Percentiles rank a stretch among this genome's conserved stretches.
phyloP scores from a whole-genome alignment of 1,284 basidiomycete species.

The Filobasidium uniguttulatum region DNA sequence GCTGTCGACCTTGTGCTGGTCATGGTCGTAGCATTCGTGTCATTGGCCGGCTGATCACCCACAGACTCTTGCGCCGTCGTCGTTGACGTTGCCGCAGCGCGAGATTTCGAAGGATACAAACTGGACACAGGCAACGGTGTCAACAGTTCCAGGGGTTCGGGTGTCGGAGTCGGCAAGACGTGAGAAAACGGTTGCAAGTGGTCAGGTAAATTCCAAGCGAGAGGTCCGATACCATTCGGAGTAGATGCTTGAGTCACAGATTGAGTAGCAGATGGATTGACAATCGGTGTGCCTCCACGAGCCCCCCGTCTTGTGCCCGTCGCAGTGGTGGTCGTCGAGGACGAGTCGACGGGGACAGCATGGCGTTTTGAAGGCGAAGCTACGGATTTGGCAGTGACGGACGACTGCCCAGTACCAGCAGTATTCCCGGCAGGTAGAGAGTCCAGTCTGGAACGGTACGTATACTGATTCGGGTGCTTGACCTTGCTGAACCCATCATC shows the following conservation, averaged over 20 bases:
- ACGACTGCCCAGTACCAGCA: too few species aligned
- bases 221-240: slow-evolving; percentile 1
- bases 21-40: too few species aligned
- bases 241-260: neutral
- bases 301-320: slow-evolving; percentile 1
- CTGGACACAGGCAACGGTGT: slow-evolving; percentile 23
- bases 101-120: too few species aligned
- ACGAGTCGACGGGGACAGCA: too few species aligned
- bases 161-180: slow-evolving; percentile 62
- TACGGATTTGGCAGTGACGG: too few species aligned
- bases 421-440: neutral
- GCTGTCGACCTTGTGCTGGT: slow-evolving; percentile 10
- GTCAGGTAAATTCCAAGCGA: slow-evolving; percentile 80
- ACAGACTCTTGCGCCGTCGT: too few species aligned
- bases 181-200: slow-evolving; percentile 77
- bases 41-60: too few species aligned
- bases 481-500: slow-evolving; percentile 21
- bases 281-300: slow-evolving; percentile 10
- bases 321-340: slow-evolving; percentile 17
- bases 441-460: slow-evolving; percentile 41
- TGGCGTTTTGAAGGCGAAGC: too few species aligned
- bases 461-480: slow-evolving; percentile 47
- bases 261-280: slow-evolving; percentile 5
- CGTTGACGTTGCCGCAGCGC: too few species aligned
- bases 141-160: slow-evolving; percentile 61